Base-by-base conservation (phyloP, 768 basidiomycete genomes). In the Collybia nuda region DNA sequence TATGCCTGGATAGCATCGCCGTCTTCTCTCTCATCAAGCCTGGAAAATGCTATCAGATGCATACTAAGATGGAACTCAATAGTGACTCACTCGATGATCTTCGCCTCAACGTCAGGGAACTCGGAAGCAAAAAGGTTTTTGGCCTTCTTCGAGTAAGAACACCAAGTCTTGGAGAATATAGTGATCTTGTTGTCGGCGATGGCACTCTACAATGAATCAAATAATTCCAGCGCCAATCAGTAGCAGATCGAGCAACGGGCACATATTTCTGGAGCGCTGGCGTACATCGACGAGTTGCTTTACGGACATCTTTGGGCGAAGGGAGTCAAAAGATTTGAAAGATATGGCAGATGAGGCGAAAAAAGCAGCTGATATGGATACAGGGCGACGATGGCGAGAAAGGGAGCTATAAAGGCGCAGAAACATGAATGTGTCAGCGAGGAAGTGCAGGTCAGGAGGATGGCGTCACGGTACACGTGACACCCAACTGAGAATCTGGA, bases 1-100 rank as follows among this genome's bases (percentile, higher is more conserved):
- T 90, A 91, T 18, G 67, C 58, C 61, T 93, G 90, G 49, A 92
- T 88, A 0, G 60, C 81, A 15, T 53, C 15, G 8, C 81, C 87
- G 32, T 92, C 84, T 0, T 80, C 71, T 24, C 68, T 69, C 44
- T 72, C 54, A 63, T 90, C 84, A 42, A 91, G 69, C 62, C 88
- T 87, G 23, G 18, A 19, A 43, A 3, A 29, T 7, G 28, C 9
- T 12, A 26, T 48, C 14, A 23, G 41, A 32, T 28, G 36, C 18
- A 17, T n/a, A 19, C 19, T 2, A 11, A 40, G 8, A 9, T 28
- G 51, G 18, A 39, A 36, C 7, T 9, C 24, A 26, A 11, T 38
- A 40, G 6, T 7, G 21, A 65, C 77, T 37, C 52, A 85, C 83
- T 85, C 82, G 44, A 74, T 54, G 38, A 83, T 64, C 24, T 62